A percentile compares a stretch with the other conserved stretches of the same genome.
These are phyloP conservation scores for Diaporthe citrichinensis DNA, from an alignment of 2,329 filamentous ascomycete genomes.

Conservation along the genomic window DNA sequence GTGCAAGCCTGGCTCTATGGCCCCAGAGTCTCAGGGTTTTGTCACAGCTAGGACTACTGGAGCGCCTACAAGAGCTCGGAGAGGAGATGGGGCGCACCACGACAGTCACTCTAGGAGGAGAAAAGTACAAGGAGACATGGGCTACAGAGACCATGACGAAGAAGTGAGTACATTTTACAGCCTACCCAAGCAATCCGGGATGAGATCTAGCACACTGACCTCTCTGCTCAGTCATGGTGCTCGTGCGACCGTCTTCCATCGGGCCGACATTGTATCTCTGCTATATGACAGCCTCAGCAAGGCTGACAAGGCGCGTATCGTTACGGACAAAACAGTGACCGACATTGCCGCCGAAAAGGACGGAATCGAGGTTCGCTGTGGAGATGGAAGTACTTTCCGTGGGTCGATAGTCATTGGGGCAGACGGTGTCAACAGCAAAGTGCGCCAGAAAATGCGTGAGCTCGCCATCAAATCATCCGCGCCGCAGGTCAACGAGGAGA, in stretches of 20 bases:
- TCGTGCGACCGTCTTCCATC: conserved; percentile 19
- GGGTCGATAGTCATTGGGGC: conserved; percentile 57
- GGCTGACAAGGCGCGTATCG: not conserved
- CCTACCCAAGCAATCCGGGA: too few relatives aligned
- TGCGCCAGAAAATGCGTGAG: conserved; percentile 52
- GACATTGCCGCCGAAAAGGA: not conserved
- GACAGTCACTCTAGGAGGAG: not conserved
- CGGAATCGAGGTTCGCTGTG: conserved; percentile 6
- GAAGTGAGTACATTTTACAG: not conserved
- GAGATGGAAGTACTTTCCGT: conserved; percentile 42
- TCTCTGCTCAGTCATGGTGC: not conserved
- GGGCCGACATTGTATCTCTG: conserved; percentile 23
- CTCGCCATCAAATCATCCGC: conserved; percentile 44
- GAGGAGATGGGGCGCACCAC: conserved; percentile 8
- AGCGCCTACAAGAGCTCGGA: conserved; percentile 45
- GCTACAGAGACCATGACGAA: not conserved
- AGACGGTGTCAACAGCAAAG: conserved; percentile 59
- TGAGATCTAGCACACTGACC: not conserved
- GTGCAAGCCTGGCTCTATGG: conserved; percentile 51
- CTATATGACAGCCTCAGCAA: conserved; percentile 26
- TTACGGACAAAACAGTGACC: conserved; percentile 10
- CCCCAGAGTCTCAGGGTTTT: conserved; percentile 49
- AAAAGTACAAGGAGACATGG: conserved; percentile 8
- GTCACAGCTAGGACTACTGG: conserved; percentile 51
- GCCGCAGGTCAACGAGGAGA: conserved; percentile 44